A percentile compares a stretch with the other conserved stretches of the same genome.
Conservation (phyloP, 2,329 filamentous ascomycete genomes). For the Teratosphaeria pseudoeucalypti region DNA sequence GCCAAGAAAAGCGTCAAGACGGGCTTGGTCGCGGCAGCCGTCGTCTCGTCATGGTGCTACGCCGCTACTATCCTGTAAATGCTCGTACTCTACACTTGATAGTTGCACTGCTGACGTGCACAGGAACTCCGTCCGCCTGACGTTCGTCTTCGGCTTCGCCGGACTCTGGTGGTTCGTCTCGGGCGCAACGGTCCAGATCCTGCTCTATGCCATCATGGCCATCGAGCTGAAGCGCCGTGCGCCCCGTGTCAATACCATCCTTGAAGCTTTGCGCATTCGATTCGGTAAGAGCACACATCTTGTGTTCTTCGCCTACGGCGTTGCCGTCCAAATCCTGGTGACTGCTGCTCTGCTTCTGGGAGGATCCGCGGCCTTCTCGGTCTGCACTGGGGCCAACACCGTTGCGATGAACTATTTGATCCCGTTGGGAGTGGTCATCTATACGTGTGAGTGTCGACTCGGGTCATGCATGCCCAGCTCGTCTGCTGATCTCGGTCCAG, state of each 20-base stretch:
- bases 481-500: neutral
- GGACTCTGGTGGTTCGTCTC: slow-evolving; percentile 11
- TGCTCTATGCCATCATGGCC: slow-evolving; percentile 12
- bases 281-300: slow-evolving; percentile 8
- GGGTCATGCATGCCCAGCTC: no score
- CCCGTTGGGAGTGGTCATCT: slow-evolving; percentile 18
- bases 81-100: neutral
- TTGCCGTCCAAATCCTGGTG: slow-evolving; percentile 2
- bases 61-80: neutral
- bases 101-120: neutral
- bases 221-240: slow-evolving; percentile 12
- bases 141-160: slow-evolving; percentile 14
- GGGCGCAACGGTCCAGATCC: slow-evolving; percentile 11
- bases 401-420: slow-evolving; percentile 17
- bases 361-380: slow-evolving; percentile 11
- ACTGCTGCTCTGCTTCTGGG: slow-evolving; percentile 11
- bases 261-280: slow-evolving; percentile 13
- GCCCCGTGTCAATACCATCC: slow-evolving; percentile 11
- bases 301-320: slow-evolving; percentile 6
- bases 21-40: slow-evolving; percentile 62
- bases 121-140: neutral
- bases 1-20: slow-evolving; percentile 82
- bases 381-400: slow-evolving; percentile 17
- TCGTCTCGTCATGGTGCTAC: slow-evolving; percentile 68
- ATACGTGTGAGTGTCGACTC: slow-evolving; percentile 9